Percentiles rank a stretch among this genome's conserved stretches.
Evolutionary conservation across 164 flowering plant genomes (phyloP).

Genomic region (Berberis thunbergii): DNA sequence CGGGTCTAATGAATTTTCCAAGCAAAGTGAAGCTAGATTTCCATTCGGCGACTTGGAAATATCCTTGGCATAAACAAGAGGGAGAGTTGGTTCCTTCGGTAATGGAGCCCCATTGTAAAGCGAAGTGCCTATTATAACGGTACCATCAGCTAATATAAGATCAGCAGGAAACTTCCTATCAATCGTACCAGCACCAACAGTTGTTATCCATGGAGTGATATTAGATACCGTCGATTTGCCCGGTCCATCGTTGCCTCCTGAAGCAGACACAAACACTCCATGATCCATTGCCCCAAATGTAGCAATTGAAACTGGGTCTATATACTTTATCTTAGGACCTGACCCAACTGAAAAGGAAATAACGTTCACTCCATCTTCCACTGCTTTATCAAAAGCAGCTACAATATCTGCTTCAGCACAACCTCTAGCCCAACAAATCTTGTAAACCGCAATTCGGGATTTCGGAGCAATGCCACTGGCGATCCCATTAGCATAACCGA

Average conservation of each 20-base stretch:
- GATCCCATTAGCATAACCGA: slow-evolving; percentile 34
- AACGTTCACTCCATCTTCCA: slow-evolving; percentile 46
- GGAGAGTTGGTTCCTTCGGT: slow-evolving; percentile 13
- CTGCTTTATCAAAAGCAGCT: slow-evolving; percentile 43
- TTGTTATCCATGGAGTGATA: slow-evolving; percentile 53
- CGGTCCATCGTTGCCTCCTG: slow-evolving; percentile 50
- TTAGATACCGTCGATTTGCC: slow-evolving; percentile 18
- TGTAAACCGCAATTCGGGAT: slow-evolving; percentile 49
- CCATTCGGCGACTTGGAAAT: neutral
- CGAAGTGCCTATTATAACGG: slow-evolving; percentile 29
- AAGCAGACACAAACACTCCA: slow-evolving; percentile 35
- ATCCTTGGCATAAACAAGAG: slow-evolving; percentile 24
- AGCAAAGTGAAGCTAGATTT: slow-evolving; percentile 15
- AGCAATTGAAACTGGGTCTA: slow-evolving; percentile 24
- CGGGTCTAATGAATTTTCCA: slow-evolving; percentile 26
- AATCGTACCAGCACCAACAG: slow-evolving; percentile 51
- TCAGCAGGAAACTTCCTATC: slow-evolving; percentile 44
- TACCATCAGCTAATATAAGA: slow-evolving; percentile 28
- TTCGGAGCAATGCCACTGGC: slow-evolving; percentile 52
- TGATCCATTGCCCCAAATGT: slow-evolving; percentile 29
- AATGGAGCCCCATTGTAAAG: slow-evolving; percentile 24
- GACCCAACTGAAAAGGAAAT: slow-evolving; percentile 29
- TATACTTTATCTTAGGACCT: neutral
- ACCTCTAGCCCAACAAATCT: slow-evolving; percentile 32
- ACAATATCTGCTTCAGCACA: slow-evolving; percentile 42